These are phyloP conservation scores for Cucurbita pepo DNA, from an alignment of 306 rosid species.

Conservation along the genomic window DNA sequence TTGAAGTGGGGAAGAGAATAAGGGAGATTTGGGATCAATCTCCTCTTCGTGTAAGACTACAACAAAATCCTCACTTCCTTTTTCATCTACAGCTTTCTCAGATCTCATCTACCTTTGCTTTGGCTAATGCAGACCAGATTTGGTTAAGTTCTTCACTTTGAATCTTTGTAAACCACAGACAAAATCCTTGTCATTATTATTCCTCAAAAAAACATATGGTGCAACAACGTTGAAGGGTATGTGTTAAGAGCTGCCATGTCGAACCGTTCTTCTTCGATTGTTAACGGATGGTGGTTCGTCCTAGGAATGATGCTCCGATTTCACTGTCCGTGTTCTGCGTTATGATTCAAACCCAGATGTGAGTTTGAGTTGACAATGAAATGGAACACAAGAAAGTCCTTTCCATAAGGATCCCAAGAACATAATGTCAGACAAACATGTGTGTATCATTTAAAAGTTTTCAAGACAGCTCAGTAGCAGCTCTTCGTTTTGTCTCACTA, in stretches of 20 bases:
- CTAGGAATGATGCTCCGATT: slow-evolving; percentile 90
- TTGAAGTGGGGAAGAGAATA: neutral
- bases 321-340: slow-evolving; percentile 80
- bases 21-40: neutral
- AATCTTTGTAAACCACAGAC: slow-evolving; percentile 1
- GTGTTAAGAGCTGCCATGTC: neutral
- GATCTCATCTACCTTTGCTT: slow-evolving; percentile 1
- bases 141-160: neutral
- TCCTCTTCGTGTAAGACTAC: too few species aligned
- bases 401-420: neutral
- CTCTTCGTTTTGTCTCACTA: neutral
- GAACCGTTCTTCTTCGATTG: neutral
- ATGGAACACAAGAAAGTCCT: neutral
- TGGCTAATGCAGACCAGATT: slow-evolving; percentile 1
- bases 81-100: slow-evolving; percentile 6
- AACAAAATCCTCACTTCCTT: too few species aligned
- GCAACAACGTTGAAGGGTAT: slow-evolving; percentile 2
- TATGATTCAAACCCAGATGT: slow-evolving; percentile 5
- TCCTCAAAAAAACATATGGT: neutral
- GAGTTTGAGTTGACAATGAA: neutral
- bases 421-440: slow-evolving; percentile 1
- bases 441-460: neutral
- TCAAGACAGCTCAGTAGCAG: neutral
- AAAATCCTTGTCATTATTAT: slow-evolving; percentile 5
- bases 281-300: slow-evolving; percentile 83